Base-by-base conservation (phyloP, 2,329 filamentous ascomycete species). In the Leptographium lundbergii region DNA sequence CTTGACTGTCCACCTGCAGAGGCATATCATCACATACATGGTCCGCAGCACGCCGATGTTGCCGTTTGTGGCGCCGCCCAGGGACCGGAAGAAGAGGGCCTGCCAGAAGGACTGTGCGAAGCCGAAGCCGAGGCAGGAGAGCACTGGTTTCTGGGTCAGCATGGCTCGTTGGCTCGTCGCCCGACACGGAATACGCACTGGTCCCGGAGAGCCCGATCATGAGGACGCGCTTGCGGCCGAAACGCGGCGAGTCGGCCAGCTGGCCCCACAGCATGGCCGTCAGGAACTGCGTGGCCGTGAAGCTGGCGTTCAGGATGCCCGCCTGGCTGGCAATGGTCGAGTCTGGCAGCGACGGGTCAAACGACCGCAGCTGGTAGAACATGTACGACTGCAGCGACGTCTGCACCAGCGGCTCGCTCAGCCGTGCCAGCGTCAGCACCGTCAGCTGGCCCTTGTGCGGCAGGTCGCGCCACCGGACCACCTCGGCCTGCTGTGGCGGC, bases 321-420 rank as follows among this genome's bases (percentile, higher is more conserved):
- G 88, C 87, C 69, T 94, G 89, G 24, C 80, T 78, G 0, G 90
- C 82, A 64, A 95, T 91, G 2, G 80, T 83, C 27, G 88, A 78
- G 64, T 79, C 74, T 0, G 81, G 71, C 17, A 81, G 72, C 11
- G 66, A 71, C 0, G 76, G 73, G 60, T 81, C 74, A 65, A 95
- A 92, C 60, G 86, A 92, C 65, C 83, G 84, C n/a, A 96, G 80
- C 70, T 94, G 89, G 71, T 92, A 95, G 72, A 89, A 95, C 76
- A 95, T 84, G 71, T 95, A 95, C 1, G 87, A 81, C 71, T 87
- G 77, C 10, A 91, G 71, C 14, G 85, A 89, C 0, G 88, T 91
- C 67, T 94, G 88, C 0, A 89, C 87, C 42, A 95, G 74, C 4
- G 90, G 90, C 68, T 95, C 91, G 13, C 87, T 89, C 25, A 95